Evolutionary conservation across 176 grass and related monocot genomes (phyloP).

Genomic region (Oropetium thomaeum): DNA sequence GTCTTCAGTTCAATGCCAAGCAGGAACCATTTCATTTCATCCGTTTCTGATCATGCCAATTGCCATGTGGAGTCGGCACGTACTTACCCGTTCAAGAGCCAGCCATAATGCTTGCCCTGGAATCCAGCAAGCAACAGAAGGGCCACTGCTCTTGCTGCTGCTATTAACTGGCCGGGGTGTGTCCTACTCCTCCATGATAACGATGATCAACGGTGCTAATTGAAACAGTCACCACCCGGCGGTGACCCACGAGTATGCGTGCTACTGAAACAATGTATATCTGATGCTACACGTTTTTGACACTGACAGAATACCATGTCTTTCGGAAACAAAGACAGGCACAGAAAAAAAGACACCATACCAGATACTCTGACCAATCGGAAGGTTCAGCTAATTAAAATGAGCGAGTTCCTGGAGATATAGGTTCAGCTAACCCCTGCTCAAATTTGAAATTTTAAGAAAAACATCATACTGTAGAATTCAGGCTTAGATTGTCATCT

Average conservation of each 20-base stretch:
- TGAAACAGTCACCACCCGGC: not conserved
- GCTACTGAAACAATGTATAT: slow-evolving; percentile 13
- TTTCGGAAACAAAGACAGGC: not conserved
- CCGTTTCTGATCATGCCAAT: slow-evolving; percentile 9
- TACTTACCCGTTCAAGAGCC: not conserved
- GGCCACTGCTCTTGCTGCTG: too few relatives aligned
- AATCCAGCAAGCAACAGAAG: slow-evolving; percentile 19
- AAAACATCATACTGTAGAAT: not conserved
- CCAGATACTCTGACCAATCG: slow-evolving; percentile 26
- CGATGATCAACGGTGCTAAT: slow-evolving; percentile 6
- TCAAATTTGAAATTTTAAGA: not conserved
- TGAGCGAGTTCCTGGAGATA: not conserved
- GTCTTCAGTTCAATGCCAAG: slow-evolving; percentile 2
- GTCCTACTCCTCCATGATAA: not conserved
- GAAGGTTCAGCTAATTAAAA: not conserved
- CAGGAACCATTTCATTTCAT: not conserved
- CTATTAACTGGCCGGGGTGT: too few relatives aligned
- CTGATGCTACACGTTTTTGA: not conserved
- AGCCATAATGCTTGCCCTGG: slow-evolving; percentile 20
- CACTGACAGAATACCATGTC: not conserved
- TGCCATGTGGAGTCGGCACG: slow-evolving; percentile 43
- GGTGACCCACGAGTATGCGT: slow-evolving; percentile 12
- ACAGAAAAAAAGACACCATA: not conserved
- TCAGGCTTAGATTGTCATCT: not conserved
- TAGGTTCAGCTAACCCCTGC: not conserved